A percentile compares a stretch with the other conserved stretches of the same genome.
These are phyloP conservation scores for Pseudopyricularia javanii DNA, from an alignment of 2,329 filamentous ascomycete genomes.

Conservation along the genomic window DNA sequence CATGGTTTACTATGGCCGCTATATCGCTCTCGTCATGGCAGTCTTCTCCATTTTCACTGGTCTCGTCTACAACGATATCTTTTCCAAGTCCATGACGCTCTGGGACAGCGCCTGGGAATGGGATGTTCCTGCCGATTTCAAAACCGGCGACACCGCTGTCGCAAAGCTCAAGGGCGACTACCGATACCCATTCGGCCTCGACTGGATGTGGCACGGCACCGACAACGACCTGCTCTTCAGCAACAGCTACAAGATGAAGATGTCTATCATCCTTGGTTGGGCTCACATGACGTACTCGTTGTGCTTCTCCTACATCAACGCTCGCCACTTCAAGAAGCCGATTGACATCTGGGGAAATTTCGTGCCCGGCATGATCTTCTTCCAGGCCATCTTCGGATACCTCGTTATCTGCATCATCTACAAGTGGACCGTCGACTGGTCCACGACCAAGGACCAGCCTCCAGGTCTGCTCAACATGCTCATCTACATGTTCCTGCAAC, in stretches of 20 bases:
- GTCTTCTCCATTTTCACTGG: slow-evolving; percentile 95
- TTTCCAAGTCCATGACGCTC: slow-evolving; percentile 83
- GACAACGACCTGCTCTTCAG: slow-evolving; percentile 92
- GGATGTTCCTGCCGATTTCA: slow-evolving; percentile 53
- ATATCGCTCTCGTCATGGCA: slow-evolving; percentile 98
- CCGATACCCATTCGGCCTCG: slow-evolving; percentile 89
- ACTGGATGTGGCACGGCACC: slow-evolving; percentile 92
- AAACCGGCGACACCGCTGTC: slow-evolving; percentile 46
- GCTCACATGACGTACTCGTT: slow-evolving; percentile 98
- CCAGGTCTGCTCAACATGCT: slow-evolving; percentile 96
- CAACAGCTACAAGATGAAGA: slow-evolving; percentile 99
- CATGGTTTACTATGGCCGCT: slow-evolving; percentile 98
- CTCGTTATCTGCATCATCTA: slow-evolving; percentile 88
- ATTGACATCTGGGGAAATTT: slow-evolving; percentile 98
- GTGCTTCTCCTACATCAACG: slow-evolving; percentile 85
- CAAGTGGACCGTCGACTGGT: slow-evolving; percentile 94
- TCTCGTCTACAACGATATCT: slow-evolving; percentile 93
- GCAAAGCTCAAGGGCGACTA: slow-evolving; percentile 56
- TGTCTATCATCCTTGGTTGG: slow-evolving; percentile 96
- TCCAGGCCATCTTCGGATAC: slow-evolving; percentile 97
- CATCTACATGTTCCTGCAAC: slow-evolving; percentile 97
- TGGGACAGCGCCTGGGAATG: slow-evolving; percentile 89
- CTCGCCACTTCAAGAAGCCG: slow-evolving; percentile 83
- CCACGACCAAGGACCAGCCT: slow-evolving; percentile 49
- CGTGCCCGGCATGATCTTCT: slow-evolving; percentile 96